Evolutionary conservation across 768 basidiomycete species (phyloP).

Genomic region (Suillus hirtellus): DNA sequence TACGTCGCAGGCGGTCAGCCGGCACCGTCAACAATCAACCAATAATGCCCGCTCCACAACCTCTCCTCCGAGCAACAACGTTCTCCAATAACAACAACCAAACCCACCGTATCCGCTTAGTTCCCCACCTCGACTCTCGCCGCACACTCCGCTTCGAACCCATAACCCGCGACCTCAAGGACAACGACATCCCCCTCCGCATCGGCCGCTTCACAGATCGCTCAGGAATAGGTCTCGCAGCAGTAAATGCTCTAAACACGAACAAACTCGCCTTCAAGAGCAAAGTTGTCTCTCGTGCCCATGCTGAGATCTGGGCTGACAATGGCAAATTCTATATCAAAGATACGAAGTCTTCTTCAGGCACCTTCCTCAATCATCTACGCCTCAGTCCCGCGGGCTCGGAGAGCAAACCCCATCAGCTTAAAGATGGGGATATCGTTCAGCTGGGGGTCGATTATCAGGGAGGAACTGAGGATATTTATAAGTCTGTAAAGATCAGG

Average conservation of each 20-base stretch:
- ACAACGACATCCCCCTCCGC: constrained; percentile 69
- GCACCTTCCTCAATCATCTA: constrained; percentile 96
- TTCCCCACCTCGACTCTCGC: constrained; percentile 93
- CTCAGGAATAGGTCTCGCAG: constrained; percentile 31
- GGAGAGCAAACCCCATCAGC: constrained; percentile 72
- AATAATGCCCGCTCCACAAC: constrained; percentile 20
- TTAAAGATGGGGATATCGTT: constrained; percentile 92
- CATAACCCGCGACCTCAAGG: constrained; percentile 80
- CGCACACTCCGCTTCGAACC: constrained; percentile 92
- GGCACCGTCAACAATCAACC: constrained; percentile 44
- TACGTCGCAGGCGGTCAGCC: constrained; percentile 62
- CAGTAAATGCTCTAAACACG: constrained; percentile 66
- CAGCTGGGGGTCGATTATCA: constrained; percentile 98
- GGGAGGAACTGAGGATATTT: constrained; percentile 96
- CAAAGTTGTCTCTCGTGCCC: constrained; percentile 93
- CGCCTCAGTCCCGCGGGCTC: constrained; percentile 79
- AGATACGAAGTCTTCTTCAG: constrained; percentile 87
- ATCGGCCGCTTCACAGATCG: constrained; percentile 93
- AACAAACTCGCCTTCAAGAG: constrained; percentile 92
- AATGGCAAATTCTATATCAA: constrained; percentile 76
- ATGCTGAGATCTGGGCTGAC: constrained; percentile 93
- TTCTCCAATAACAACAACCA: constrained; percentile 25
- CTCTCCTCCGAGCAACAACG: constrained; percentile 4
- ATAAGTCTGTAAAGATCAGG: constrained; percentile 95
- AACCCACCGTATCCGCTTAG: constrained; percentile 83